Base-by-base conservation (phyloP, 192 early-diverging fungal species). In the Rhizoclosmatium globosum region DNA sequence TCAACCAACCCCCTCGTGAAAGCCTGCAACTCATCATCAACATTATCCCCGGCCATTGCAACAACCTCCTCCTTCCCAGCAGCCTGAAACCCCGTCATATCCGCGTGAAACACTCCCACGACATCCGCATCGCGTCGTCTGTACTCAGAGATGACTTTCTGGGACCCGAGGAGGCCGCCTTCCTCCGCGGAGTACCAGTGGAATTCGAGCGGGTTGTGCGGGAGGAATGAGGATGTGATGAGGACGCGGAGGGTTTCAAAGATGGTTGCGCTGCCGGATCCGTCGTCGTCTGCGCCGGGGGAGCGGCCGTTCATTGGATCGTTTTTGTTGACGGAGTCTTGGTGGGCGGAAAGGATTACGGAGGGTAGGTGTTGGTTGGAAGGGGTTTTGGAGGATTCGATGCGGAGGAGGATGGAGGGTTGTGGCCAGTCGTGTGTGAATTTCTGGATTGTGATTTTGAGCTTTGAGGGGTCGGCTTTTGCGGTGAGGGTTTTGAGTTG, bases 1-100 rank as follows among this genome's bases (percentile, higher is more conserved):
- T 85, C 85, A 2, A 89, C 89, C 74, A 95, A 71, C 46, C 77
- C 45, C 68, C 87, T 86, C 47, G 95, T 85, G 64, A 82, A 86
- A 41, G 48, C 78, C 4, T 79, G 62, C n/a, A 89, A 68, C 1
- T 48, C 87, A 0, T 82, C 72, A 82, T 97, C 92, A 1, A 95
- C 93, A 82, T 87, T 91, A 85, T 99, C 97, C 17, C 91, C 87
- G 47, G 95, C 87, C 46, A 99, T 88, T 41, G 93, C 97, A 80
- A 97, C 72, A 23, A 85, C 79, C 47, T 79, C 80, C 23, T 67
- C 23, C 81, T 68, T 91, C 86, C 59, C 84, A 67, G 60, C 87
- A 79, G 82, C 89, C 77, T 81, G 82, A 76, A 93, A 99, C 42
- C 95, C 97, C 17, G 96, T 97, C 97, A 99, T 99, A 80, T 99